Conservation (phyloP, 2,329 filamentous ascomycete genomes). For the Botrytis galanthina region DNA sequence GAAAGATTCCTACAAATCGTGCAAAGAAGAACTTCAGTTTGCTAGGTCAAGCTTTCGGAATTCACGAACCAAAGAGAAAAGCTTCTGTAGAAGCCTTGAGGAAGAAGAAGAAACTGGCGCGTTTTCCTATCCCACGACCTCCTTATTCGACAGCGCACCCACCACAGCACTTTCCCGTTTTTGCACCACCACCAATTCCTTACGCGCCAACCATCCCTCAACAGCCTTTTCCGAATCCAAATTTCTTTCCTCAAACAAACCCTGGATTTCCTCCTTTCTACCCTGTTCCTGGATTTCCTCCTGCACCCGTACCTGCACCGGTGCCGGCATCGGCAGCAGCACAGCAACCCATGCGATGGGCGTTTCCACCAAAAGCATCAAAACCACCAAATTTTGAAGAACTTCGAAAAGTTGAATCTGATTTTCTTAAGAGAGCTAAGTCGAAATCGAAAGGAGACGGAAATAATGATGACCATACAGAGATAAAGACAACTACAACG, state of each 20-base stretch:
- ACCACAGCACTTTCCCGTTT: conserved; percentile 18
- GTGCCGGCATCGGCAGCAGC: conserved; percentile 8
- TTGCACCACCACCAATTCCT: background rate
- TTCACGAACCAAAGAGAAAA: background rate
- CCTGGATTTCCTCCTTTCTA: conserved; percentile 11
- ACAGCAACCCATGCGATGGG: background rate
- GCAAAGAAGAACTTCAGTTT: conserved; percentile 4
- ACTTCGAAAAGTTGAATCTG: conserved; percentile 27
- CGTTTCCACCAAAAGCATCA: conserved; percentile 15
- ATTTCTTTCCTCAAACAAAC: conserved; percentile 2
- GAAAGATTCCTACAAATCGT: background rate
- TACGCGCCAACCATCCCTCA: conserved; percentile 7
- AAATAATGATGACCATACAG: background rate
- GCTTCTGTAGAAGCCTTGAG: background rate
- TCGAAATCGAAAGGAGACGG: background rate
- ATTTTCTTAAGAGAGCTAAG: conserved; percentile 20
- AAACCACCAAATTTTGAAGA: conserved; percentile 20
- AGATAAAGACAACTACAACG: conserved; percentile 22
- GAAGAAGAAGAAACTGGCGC: background rate
- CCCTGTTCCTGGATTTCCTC: background rate
- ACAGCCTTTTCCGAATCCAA: background rate
- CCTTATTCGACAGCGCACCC: conserved; percentile 22
- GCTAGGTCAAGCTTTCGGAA: conserved; percentile 13
- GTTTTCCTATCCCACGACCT: conserved; percentile 22
- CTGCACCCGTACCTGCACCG: background rate